Evolutionary conservation across 441 rosid species (phyloP), one percentile per base, ranked within the genome.

Genomic region (Corymbia calophylla): DNA sequence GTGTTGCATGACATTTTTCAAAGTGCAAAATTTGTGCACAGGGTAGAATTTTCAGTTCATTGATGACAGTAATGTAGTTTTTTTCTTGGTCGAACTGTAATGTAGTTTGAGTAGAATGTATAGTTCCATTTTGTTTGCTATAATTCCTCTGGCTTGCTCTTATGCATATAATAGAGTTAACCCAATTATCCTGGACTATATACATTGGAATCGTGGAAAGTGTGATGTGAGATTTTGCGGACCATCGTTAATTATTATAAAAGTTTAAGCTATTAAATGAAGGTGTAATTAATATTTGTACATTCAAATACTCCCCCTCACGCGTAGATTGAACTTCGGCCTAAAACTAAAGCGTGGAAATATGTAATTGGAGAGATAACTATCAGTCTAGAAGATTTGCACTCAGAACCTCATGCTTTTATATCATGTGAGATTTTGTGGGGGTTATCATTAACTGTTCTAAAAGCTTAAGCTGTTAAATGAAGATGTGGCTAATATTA

Each of bases 401-500:
- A 56, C 29, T 56, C 29, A 56, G 9, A 21, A 2, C 23, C 29
- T 23, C 4, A 0, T 23, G 2, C 13, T 56, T 0, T 9, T 2
- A 23, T 56, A 56, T 1, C 9, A 23, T 56, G 23, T 56, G 62
- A 56, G 29, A 56, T 21, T 23, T 56, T 56, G 23, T 56, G 29
- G 8, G 8, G 62, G 17, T 8, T 9, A 56, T 1, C 16, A 27
- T 1, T 56, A 56, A 56, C 5, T 56, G 1, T 9, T 56, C 4
- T 56, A 21, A 56, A 56, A 56, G 4, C 15, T 53, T 13, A 53
- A 53, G 53, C 4, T 15, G 12, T 56, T 56, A 23, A 0, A 56
- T 25, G 62, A 56, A 9, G 2, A 27, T 4, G 13, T 23, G 29
- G 11, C 4, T 56, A 56, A 56, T 56, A 56, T 23, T 56, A 21